phyloP scores from a whole-genome alignment of 2,329 filamentous ascomycete genomes.

The Aphanoascus verrucosus region DNA sequence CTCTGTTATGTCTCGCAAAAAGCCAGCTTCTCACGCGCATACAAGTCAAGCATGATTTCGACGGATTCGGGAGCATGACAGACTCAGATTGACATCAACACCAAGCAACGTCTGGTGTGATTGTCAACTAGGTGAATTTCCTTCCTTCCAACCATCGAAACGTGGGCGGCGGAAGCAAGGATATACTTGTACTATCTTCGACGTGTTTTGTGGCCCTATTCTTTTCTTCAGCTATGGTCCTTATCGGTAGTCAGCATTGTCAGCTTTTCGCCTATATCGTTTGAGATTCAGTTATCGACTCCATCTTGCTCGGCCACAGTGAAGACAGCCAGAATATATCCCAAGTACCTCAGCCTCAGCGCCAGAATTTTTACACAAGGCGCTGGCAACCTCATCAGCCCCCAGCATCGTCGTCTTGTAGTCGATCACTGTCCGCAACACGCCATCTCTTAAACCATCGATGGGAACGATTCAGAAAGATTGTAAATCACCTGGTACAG shows the following conservation, averaged over 20 bases:
- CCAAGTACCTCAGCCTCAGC: constrained; percentile 7
- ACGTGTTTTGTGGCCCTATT: constrained; percentile 35
- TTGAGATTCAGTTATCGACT: constrained; percentile 34
- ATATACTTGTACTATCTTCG: constrained; percentile 36
- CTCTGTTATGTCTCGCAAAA: constrained; percentile 28
- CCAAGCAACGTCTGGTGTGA: constrained; percentile 9
- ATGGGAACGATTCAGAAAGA: background rate
- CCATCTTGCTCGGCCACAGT: constrained; percentile 18
- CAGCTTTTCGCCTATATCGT: constrained; percentile 24
- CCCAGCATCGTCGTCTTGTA: constrained; percentile 8
- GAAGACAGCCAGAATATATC: constrained; percentile 7
- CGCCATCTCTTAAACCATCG: constrained; percentile 6
- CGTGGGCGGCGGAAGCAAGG: constrained; percentile 34
- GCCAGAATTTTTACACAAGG: background rate
- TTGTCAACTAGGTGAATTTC: constrained; percentile 28
- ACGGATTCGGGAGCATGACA: constrained; percentile 25
- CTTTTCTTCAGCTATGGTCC: constrained; percentile 30
- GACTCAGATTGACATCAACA: constrained; percentile 24
- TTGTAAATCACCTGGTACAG: constrained; percentile 7
- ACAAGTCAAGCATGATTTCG: constrained; percentile 22
- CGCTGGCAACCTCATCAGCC: constrained; percentile 5
- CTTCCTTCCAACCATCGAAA: constrained; percentile 29
- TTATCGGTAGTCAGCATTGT: constrained; percentile 34
- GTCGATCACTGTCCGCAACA: constrained; percentile 3
- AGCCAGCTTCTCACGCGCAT: constrained; percentile 27